A percentile compares a stretch with the other conserved stretches of the same genome.
These are phyloP conservation scores for Sungouiella blattae DNA, from an alignment of 805 yeast species.

Conservation along the genomic window DNA sequence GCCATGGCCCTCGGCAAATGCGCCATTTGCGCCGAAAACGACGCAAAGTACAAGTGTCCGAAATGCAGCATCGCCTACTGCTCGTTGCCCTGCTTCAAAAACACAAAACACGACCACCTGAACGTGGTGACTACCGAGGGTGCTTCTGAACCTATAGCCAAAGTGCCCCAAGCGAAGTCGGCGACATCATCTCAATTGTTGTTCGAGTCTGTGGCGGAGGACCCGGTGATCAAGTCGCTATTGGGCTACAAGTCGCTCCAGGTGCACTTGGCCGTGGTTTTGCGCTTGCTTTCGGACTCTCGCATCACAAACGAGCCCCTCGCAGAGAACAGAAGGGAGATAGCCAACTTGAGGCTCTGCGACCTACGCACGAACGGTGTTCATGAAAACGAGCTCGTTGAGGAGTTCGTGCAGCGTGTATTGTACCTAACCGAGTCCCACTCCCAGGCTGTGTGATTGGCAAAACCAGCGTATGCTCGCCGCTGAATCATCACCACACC, in stretches of 20 bases:
- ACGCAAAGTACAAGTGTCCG: constrained; percentile 58
- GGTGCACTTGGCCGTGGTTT: constrained; percentile 49
- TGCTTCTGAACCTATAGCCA: background rate
- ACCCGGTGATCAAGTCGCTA: constrained; percentile 42
- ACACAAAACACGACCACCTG: constrained; percentile 31
- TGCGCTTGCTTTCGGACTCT: constrained; percentile 47
- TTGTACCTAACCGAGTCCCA: too few species aligned
- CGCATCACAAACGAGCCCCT: constrained; percentile 46
- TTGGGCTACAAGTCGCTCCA: constrained; percentile 53
- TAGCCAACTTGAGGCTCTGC: constrained; percentile 59
- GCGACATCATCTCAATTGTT: too few species aligned
- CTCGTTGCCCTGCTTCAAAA: constrained; percentile 59
- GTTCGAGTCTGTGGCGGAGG: constrained; percentile 25
- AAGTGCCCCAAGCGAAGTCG: background rate
- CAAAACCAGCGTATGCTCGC: too few species aligned
- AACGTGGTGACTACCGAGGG: background rate
- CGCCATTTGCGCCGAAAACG: constrained; percentile 30
- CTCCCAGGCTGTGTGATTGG: too few species aligned
- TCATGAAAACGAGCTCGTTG: constrained; percentile 65
- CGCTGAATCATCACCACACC: background rate
- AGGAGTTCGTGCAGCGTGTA: constrained; percentile 57
- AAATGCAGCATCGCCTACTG: constrained; percentile 48
- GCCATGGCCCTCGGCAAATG: constrained; percentile 26
- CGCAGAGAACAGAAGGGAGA: constrained; percentile 51
- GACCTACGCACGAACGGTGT: constrained; percentile 61